Base-by-base conservation (phyloP, 148 eudicot genomes). In the Vaccinium macrocarpon region DNA sequence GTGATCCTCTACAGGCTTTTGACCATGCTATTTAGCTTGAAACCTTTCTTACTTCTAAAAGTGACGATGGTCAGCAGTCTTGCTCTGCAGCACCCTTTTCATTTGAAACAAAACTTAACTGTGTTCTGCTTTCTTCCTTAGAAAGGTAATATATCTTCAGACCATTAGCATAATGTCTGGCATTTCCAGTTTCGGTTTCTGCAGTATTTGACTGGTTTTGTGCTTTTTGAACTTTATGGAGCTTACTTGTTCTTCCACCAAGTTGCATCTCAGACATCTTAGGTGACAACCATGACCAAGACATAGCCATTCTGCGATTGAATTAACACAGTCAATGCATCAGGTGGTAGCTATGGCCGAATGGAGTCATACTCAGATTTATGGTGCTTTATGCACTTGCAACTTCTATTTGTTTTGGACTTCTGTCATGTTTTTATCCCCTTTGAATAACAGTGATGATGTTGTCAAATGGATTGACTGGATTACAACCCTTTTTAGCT, bases 261-360 rank as follows among this genome's bases (percentile, higher is more conserved):
- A 62, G 86, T 79, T 84, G 82, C 83, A 55, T 73, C 78, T 71
- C 79, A 64, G 76, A 61, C 27, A 38, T 51, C 81, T 81, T 18
- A 76, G 82, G 66, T 76, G 84, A 62, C 49, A 70, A 76, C 75
- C 84, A 16, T 76, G 77, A 82, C 77, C 77, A 82, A 64, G 84
- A 15, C 81, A 72, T 81, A 59, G 81, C 87, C 57, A 81, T 61
- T 81, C 66, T 85, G 82, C 81, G 82, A 81, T 76, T 82, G 87
- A 81, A 82, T 76, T 82, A 82, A 76, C 68, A 64, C 82, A 64
- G 70, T 76, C 79, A 61, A 81, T 57, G 76, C 29, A 23, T 64
- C 84, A 81, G 81, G 84, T 82, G 81, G 77, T 78, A 82, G 50
- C 48, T 78, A 82, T 49, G 87, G 48, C 81, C 64, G 70, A 48